phyloP scores from a whole-genome alignment of 2,329 filamentous ascomycete genomes.

The Stachybotrys echinatus region DNA sequence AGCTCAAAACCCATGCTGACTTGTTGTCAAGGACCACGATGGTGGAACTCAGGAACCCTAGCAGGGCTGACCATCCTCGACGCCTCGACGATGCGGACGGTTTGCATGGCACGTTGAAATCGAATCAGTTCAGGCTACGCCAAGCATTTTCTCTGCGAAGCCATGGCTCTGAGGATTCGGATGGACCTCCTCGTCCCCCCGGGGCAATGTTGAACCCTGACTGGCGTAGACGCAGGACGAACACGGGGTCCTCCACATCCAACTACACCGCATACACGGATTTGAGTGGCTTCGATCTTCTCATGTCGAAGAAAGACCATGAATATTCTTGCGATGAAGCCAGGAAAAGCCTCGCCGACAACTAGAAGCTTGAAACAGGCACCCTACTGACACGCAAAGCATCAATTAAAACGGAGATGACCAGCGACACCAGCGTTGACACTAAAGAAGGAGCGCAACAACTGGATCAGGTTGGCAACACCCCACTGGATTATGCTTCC shows the following conservation, averaged over 20 bases:
- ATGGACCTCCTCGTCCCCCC: conserved; percentile 10
- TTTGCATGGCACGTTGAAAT: not conserved
- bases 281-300: not conserved
- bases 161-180: conserved; percentile 13
- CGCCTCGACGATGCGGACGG: not conserved
- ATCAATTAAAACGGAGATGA: too few species aligned
- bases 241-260: conserved; percentile 3
- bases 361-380: too few species aligned
- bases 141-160: not conserved
- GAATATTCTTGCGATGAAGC: not conserved
- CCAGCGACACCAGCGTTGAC: too few species aligned
- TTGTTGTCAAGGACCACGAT: not conserved
- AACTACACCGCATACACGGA: not conserved
- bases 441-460: not conserved
- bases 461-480: not conserved
- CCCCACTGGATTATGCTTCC: not conserved
- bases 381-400: too few species aligned
- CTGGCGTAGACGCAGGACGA: conserved; percentile 22
- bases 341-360: not conserved
- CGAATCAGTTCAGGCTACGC: not conserved
- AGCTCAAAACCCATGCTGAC: not conserved
- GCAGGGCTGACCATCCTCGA: not conserved
- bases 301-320: not conserved
- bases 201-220: conserved; percentile 30
- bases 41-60: not conserved